Conservation (phyloP, 129 eudicot genomes). For the Tanacetum coccineum region DNA sequence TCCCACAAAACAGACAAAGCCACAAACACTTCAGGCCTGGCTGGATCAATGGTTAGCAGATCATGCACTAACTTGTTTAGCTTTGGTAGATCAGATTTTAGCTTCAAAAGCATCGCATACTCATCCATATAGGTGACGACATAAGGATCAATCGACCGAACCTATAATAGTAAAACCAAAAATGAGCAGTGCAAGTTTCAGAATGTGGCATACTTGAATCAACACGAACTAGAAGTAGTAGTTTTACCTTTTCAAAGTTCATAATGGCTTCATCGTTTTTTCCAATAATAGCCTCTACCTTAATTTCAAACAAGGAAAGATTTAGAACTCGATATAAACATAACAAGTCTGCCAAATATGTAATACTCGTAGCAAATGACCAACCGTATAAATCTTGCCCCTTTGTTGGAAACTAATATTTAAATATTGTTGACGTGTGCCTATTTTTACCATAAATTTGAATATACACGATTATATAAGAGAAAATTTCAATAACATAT, state of each 20-base stretch:
- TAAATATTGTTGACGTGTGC: background rate
- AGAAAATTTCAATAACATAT: background rate
- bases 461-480: background rate
- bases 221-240: slow-evolving; percentile 4
- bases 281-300: slow-evolving; percentile 92
- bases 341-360: too few species aligned
- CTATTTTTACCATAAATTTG: background rate
- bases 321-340: background rate
- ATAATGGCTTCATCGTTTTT: slow-evolving; percentile 82
- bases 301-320: slow-evolving; percentile 29
- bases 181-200: slow-evolving; percentile 20
- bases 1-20: slow-evolving; percentile 92
- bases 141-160: slow-evolving; percentile 86
- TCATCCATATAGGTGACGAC: slow-evolving; percentile 93
- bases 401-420: too few species aligned
- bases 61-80: slow-evolving; percentile 90
- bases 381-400: too few species aligned
- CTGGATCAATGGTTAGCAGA: slow-evolving; percentile 69
- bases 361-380: too few species aligned
- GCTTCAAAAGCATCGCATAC: slow-evolving; percentile 96
- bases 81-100: slow-evolving; percentile 68
- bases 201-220: slow-evolving; percentile 12
- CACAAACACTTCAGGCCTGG: slow-evolving; percentile 95
- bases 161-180: slow-evolving; percentile 41
- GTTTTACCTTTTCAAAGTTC: slow-evolving; percentile 81